Conservation (phyloP, 306 rosid genomes). For the Crotalaria pallida region DNA sequence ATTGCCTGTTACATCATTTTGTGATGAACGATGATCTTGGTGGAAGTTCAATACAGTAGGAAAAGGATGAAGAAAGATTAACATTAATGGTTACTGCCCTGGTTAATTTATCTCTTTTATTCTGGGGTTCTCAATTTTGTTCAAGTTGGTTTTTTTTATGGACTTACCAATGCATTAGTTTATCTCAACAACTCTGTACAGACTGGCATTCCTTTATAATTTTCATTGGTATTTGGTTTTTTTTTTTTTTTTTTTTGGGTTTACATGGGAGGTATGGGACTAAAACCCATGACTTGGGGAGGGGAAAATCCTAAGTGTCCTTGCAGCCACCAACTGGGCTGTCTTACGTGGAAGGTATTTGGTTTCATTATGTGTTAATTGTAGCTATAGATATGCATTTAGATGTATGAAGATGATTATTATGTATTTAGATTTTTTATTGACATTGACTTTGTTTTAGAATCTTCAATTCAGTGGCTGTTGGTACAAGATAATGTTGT, state of each 20-base stretch:
- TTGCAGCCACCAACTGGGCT: too few relatives aligned
- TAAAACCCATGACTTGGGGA: too few relatives aligned
- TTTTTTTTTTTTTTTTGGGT: too few relatives aligned
- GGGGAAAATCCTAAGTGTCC: too few relatives aligned
- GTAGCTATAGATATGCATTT: not conserved
- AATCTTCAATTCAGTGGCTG: not conserved
- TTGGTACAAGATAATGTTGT: not conserved
- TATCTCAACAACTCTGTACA: constrained; percentile 18
- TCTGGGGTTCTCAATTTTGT: constrained; percentile 8
- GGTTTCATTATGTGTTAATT: too few relatives aligned
- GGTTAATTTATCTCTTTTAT: not conserved
- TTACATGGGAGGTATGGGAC: too few relatives aligned
- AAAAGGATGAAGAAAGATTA: not conserved
- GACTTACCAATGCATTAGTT: constrained; percentile 19
- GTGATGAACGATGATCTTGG: not conserved
- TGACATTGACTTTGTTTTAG: not conserved
- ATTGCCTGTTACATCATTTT: not conserved
- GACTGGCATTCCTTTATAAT: not conserved
- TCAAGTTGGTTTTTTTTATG: not conserved
- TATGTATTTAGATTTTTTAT: not conserved
- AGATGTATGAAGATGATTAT: not conserved
- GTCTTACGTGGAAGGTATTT: too few relatives aligned
- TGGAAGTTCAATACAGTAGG: constrained; percentile 4
- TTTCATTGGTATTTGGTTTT: constrained; percentile 5
- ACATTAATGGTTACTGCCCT: not conserved